Base-by-base conservation (phyloP, 768 basidiomycete genomes). In the Macrolepiota albuminosa region DNA sequence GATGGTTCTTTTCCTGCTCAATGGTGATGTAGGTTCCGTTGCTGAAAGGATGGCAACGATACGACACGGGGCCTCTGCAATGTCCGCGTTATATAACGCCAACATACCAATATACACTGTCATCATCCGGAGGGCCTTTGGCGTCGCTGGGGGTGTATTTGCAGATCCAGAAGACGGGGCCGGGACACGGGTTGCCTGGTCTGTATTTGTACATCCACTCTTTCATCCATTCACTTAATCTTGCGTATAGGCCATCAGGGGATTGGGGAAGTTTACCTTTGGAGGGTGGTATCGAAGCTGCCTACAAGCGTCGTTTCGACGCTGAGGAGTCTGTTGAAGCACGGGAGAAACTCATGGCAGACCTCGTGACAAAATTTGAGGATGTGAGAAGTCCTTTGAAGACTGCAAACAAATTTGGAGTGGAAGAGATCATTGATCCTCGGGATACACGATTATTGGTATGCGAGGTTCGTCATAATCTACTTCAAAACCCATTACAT, bases 351-450 rank as follows among this genome's bases (percentile, higher is more conserved):
- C 59, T 75, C 3, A 76, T 75, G 73, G 59, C 60, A 11, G 71
- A 71, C n/a, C 64, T 78, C 0, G 58, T 75, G 49, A 65, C 55
- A 2, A 67, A 75, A 56, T 75, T 78, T 50, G 76, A 76, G 45
- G 69, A 73, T 26, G 72, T 76, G 0, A 66, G 76, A 50, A 75
- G 69, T 47, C 76, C 76, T 4, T 26, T 73, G 59, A 76, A 71
- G 64, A 76, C 75, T 1, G 75, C 75, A 1, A 71, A 76, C 59
- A 69, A 69, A 58, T 76, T 78, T 64, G 75, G 74, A 1, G 64
- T 78, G 6, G 75, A 78, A 58, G 76, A 78, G 63, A 75, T 78
- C 31, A 75, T 76, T 50, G 76, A 78, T 62, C 75, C 75, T 4
- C 66, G 73, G 54, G 73, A 75, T 68, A 78, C 76, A 1, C 68